A percentile compares a stretch with the other conserved stretches of the same genome.
Evolutionary conservation across 805 yeast species (phyloP).

Genomic region (Cyberlindnera saturnus): DNA sequence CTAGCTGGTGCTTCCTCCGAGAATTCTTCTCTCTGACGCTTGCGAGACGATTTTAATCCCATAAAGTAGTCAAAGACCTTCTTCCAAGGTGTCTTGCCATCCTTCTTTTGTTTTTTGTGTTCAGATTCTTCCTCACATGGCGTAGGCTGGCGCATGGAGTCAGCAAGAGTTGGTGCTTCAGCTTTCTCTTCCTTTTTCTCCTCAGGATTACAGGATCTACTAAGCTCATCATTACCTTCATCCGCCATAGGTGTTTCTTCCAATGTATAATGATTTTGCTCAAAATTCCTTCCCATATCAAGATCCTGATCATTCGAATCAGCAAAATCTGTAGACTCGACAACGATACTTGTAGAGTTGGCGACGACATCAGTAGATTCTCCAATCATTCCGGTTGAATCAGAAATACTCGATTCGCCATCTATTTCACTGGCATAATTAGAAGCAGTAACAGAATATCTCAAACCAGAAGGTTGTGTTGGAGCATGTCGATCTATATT

Average conservation of each 20-base stretch:
- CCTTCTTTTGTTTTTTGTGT: too few relatives aligned
- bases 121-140: background rate
- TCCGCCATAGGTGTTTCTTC: background rate
- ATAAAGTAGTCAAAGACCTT: background rate
- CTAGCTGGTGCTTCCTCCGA: background rate
- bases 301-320: background rate
- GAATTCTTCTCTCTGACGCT: slow-evolving; percentile 1
- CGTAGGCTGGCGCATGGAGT: background rate
- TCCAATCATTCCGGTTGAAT: background rate
- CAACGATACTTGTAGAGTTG: background rate
- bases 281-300: background rate
- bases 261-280: background rate
- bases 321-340: slow-evolving; percentile 1
- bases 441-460: slow-evolving; percentile 1
- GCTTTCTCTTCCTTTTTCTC: slow-evolving; percentile 1
- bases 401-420: background rate
- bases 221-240: background rate
- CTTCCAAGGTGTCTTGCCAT: background rate
- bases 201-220: background rate
- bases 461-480: slow-evolving; percentile 2
- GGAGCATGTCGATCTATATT: background rate
- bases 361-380: slow-evolving; percentile 1
- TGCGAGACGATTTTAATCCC: background rate
- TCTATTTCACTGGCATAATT: background rate
- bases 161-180: background rate